Evolutionary conservation across 2,329 filamentous ascomycete species (phyloP).

Genomic region (Knufia fluminis): DNA sequence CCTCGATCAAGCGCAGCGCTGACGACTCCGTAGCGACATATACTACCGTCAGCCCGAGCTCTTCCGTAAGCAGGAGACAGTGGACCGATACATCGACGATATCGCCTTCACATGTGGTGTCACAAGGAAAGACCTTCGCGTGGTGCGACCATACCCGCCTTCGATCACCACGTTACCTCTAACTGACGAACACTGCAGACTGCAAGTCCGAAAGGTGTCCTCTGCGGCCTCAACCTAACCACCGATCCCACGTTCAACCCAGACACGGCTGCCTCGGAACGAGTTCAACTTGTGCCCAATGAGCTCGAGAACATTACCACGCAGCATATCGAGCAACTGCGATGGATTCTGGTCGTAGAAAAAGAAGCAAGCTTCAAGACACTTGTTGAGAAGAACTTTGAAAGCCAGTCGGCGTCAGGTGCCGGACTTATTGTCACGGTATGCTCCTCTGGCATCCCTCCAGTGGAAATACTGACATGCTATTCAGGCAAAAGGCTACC

Average conservation of each 20-base stretch:
- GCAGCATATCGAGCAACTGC: constrained; percentile 29
- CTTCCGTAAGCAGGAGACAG: constrained; percentile 48
- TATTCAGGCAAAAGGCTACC: constrained; percentile 53
- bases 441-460: constrained; percentile 22
- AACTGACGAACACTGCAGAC: constrained; percentile 29
- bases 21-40: constrained; percentile 44
- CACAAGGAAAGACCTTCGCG: constrained; percentile 45
- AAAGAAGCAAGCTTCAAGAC: constrained; percentile 58
- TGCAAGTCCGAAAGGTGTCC: constrained; percentile 36
- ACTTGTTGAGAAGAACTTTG: constrained; percentile 40
- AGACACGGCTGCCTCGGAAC: background rate
- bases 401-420: constrained; percentile 32
- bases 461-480: too few species aligned
- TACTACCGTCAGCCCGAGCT: constrained; percentile 54
- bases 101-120: constrained; percentile 52
- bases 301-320: constrained; percentile 4
- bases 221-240: constrained; percentile 26
- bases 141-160: constrained; percentile 39
- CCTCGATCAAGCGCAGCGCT: too few species aligned
- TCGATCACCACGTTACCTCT: background rate
- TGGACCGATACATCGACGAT: constrained; percentile 52
- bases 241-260: background rate
- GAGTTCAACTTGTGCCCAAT: constrained; percentile 11
- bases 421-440: constrained; percentile 50
- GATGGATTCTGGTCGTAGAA: constrained; percentile 55